Percentiles rank a stretch among this genome's conserved stretches.
These are phyloP conservation scores for Eucalyptus rudis DNA, from an alignment of 345 rosid species.

Conservation along the genomic window DNA sequence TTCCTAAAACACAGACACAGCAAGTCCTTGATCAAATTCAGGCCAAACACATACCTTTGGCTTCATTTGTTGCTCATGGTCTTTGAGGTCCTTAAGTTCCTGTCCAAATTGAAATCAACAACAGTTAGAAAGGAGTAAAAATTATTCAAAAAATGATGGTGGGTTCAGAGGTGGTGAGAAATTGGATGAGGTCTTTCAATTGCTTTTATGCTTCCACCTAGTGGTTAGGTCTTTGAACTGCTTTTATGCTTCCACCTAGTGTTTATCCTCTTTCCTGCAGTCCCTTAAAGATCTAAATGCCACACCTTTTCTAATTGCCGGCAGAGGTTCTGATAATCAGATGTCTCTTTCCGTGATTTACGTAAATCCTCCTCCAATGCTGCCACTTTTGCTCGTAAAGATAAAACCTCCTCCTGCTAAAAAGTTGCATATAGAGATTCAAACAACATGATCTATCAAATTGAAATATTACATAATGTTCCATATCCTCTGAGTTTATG, in stretches of 20 bases:
- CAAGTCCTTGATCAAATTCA: neutral
- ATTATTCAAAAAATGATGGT: neutral
- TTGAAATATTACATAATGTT: neutral
- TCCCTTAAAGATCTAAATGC: neutral
- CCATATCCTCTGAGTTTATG: neutral
- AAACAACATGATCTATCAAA: neutral
- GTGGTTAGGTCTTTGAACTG: too few relatives aligned
- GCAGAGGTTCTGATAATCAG: constrained; percentile 38
- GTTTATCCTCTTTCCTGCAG: neutral
- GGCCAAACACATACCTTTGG: constrained; percentile 46
- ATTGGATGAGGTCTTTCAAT: neutral
- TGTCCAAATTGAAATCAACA: constrained; percentile 7
- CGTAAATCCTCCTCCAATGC: constrained; percentile 71
- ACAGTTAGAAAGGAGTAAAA: neutral
- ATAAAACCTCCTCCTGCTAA: constrained; percentile 59
- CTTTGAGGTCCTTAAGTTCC: constrained; percentile 89
- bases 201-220: neutral
- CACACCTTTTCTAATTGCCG: constrained; percentile 70
- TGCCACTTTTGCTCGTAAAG: constrained; percentile 54
- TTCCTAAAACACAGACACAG: neutral
- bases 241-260: neutral
- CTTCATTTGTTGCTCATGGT: constrained; percentile 72
- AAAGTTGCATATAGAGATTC: neutral
- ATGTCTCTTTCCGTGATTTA: constrained; percentile 60
- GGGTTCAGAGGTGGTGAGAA: neutral